A percentile compares a stretch with the other conserved stretches of the same genome.
Conservation (phyloP, 805 yeast species). For the Cyberlindnera galapagoensis region DNA sequence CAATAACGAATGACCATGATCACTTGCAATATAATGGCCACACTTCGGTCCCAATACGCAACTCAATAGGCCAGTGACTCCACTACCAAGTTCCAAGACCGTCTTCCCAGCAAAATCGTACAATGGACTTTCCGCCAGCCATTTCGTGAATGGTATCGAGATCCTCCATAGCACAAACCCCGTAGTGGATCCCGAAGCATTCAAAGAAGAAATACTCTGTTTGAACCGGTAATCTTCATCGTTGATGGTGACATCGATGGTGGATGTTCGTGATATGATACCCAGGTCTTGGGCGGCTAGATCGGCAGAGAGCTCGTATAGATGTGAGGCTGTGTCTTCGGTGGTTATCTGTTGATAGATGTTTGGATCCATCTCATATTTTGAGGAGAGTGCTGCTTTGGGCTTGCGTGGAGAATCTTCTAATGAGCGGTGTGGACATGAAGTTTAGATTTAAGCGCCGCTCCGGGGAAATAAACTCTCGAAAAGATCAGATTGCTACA, state of each 20-base stretch:
- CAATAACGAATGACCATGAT: constrained; percentile 43
- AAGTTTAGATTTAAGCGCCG: no score
- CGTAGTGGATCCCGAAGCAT: constrained; percentile 37
- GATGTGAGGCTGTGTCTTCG: constrained; percentile 14
- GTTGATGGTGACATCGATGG: constrained; percentile 18
- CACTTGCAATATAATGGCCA: constrained; percentile 46
- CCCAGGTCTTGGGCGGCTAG: constrained; percentile 20
- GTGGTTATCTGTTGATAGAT: constrained; percentile 12
- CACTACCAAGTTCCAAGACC: constrained; percentile 58
- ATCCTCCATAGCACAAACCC: constrained; percentile 63
- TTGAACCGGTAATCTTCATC: constrained; percentile 18
- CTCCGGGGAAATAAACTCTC: no score
- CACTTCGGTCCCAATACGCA: constrained; percentile 30
- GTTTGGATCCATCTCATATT: no score
- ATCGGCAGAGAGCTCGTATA: constrained; percentile 15
- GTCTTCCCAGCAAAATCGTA: constrained; percentile 14
- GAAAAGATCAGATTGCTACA: constrained; percentile 2
- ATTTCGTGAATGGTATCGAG: constrained; percentile 41
- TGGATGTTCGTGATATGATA: constrained; percentile 17
- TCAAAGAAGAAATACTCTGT: constrained; percentile 29
- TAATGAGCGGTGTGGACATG: no score
- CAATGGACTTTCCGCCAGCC: constrained; percentile 33
- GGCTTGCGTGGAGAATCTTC: no score
- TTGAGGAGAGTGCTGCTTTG: no score
- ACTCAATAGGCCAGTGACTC: constrained; percentile 48